These are phyloP conservation scores for Scutellaria barbata DNA, from an alignment of 257 asterid genomes.

Conservation along the genomic window DNA sequence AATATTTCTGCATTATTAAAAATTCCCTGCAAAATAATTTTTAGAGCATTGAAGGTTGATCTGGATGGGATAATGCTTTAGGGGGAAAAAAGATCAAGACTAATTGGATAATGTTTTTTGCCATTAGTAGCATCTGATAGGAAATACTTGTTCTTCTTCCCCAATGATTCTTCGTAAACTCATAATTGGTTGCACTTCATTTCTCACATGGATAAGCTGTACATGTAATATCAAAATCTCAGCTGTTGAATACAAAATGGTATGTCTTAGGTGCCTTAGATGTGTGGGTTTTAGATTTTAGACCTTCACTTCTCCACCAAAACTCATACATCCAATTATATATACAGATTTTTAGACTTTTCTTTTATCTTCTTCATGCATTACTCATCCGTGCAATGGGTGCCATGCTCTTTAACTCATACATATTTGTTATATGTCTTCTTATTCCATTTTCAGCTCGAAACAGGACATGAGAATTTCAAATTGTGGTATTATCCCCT, in stretches of 20 bases:
- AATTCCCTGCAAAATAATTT: not conserved
- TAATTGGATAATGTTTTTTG: conserved; percentile 9
- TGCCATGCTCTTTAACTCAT: conserved; percentile 5
- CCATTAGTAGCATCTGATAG: not conserved
- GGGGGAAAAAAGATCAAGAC: not conserved
- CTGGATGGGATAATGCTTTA: not conserved
- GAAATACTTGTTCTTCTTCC: not conserved
- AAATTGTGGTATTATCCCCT: not conserved
- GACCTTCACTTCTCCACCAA: not conserved
- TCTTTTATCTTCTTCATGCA: not conserved
- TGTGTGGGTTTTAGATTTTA: not conserved
- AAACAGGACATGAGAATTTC: conserved; percentile 14
- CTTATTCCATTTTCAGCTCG: conserved; percentile 6
- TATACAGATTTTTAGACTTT: not conserved
- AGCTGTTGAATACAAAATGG: conserved; percentile 22
- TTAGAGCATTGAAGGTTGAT: conserved; percentile 21
- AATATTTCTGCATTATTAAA: not conserved
- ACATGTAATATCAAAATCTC: not conserved
- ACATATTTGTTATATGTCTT: not conserved
- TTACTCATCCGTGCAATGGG: not conserved
- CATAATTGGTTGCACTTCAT: not conserved
- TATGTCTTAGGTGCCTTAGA: conserved; percentile 13
- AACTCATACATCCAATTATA: not conserved
- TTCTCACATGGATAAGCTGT: not conserved
- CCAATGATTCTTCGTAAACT: not conserved